Evolutionary conservation across 2,329 filamentous ascomycete genomes (phyloP).

Genomic region (Colletotrichum acutatum): DNA sequence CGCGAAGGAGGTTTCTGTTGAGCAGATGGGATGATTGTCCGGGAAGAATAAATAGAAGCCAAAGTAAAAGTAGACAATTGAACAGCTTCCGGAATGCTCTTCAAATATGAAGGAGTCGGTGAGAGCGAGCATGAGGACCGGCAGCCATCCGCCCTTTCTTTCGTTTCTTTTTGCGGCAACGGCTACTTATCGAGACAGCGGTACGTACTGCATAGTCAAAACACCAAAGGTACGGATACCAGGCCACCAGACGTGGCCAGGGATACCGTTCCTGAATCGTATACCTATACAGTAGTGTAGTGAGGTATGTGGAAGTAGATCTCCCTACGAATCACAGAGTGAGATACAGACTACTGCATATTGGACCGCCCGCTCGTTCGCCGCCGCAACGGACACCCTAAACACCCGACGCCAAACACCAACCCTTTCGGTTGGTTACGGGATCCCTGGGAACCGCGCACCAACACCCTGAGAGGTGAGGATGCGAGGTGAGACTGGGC

Average conservation of each 20-base stretch:
- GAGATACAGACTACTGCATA: neutral
- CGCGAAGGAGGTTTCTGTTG: neutral
- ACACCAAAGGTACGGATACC: neutral
- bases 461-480: neutral
- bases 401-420: neutral
- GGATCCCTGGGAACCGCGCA: neutral
- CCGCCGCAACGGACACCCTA: neutral
- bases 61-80: neutral
- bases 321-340: neutral
- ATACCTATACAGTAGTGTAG: too few species aligned
- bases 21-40: neutral
- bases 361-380: neutral
- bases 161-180: neutral
- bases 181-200: neutral
- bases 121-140: slow-evolving; percentile 2
- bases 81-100: neutral
- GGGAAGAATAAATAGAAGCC: too few species aligned
- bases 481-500: neutral
- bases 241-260: neutral
- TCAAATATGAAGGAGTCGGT: slow-evolving; percentile 14
- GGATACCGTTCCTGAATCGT: neutral
- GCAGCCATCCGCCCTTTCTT: neutral
- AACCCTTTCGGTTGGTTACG: slow-evolving; percentile 13
- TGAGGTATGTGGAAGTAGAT: too few species aligned
- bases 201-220: neutral